phyloP scores from a whole-genome alignment of 768 basidiomycete species.

The Lyophyllum atratum region DNA sequence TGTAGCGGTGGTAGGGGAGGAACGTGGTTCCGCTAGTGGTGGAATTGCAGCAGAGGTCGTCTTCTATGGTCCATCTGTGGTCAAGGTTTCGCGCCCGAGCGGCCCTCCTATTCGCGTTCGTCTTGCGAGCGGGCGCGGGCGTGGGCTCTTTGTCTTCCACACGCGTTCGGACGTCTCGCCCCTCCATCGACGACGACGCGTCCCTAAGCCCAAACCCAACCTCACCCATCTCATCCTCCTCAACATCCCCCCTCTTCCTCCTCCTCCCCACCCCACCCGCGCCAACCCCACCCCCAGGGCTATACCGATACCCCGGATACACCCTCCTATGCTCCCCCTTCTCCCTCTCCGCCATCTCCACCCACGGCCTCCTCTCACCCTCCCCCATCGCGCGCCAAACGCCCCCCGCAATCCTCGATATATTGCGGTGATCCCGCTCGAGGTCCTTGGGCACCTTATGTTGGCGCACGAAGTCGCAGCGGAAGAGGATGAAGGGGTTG shows the following conservation, averaged over 20 bases:
- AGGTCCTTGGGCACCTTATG: constrained; percentile 54
- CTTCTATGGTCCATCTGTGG: not conserved
- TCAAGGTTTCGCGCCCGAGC: too few species aligned
- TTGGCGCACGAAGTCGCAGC: constrained; percentile 71
- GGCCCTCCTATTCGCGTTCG: not conserved
- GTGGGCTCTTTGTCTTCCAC: too few species aligned
- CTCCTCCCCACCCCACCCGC: not conserved
- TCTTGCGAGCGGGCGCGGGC: not conserved
- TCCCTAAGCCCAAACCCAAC: not conserved
- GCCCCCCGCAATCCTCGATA: constrained; percentile 65
- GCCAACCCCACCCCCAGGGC: constrained; percentile 20
- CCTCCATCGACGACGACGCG: too few species aligned
- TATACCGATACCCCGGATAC: constrained; percentile 48
- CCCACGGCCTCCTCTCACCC: constrained; percentile 49
- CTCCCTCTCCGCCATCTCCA: constrained; percentile 49
- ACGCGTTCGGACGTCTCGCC: too few species aligned
- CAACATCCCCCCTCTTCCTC: not conserved
- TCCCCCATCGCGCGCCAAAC: constrained; percentile 63
- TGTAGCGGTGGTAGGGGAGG: not conserved
- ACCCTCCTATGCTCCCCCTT: constrained; percentile 40
- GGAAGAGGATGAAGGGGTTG: constrained; percentile 81
- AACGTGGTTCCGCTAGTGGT: not conserved
- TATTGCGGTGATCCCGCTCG: constrained; percentile 68
- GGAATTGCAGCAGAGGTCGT: not conserved
- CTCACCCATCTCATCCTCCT: not conserved